Base-by-base conservation (phyloP, 352 stramenopile genomes). In the Globisporangium parvum region DNA sequence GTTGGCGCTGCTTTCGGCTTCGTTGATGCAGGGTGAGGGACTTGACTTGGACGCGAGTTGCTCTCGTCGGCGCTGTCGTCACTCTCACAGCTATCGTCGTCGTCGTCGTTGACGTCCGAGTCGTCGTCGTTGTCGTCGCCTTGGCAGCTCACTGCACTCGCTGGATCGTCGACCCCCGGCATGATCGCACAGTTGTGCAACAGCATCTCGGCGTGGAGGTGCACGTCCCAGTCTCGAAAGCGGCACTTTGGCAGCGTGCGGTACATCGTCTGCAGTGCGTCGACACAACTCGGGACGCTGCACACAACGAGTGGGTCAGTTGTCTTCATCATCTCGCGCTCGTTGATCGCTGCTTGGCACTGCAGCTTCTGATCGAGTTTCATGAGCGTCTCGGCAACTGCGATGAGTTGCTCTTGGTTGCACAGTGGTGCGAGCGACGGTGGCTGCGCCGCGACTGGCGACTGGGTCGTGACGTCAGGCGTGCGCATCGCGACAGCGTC, bases 221-320 rank as follows among this genome's bases (percentile, higher is more conserved):
- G 65, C 59, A 85, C 60, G 2, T 65, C 70, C 73, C 68, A 84
- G 57, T 80, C 59, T 10, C 74, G 47, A 59, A 80, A 88, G 33
- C 65, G 71, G 55, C 80, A 91, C 52, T 77, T 62, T 10, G 80
- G 77, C 49, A 91, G 60, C 28, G 41, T 52, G 42, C 63, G 61
- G 72, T 88, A 87, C 42, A 91, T 66, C 31, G 65, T 50, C 63
- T 85, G 59, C 18, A 88, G 73, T 51, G 77, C 71, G 3, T 58
- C 61, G 26, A 57, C 69, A 55, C 80, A 90, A 5, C 65, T 66
- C 17, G 63, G 28, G 8, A 62, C 66, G 20, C 58, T 55, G 58
- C 77, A 86, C 21, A 88, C 67, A 12, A 61, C 39, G 31, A 52
- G 62, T 18, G 67, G 65, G 35, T 82, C 48, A 0, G 31, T 56